Conservation (phyloP, 805 yeast genomes). For the Clavispora vitiphila region DNA sequence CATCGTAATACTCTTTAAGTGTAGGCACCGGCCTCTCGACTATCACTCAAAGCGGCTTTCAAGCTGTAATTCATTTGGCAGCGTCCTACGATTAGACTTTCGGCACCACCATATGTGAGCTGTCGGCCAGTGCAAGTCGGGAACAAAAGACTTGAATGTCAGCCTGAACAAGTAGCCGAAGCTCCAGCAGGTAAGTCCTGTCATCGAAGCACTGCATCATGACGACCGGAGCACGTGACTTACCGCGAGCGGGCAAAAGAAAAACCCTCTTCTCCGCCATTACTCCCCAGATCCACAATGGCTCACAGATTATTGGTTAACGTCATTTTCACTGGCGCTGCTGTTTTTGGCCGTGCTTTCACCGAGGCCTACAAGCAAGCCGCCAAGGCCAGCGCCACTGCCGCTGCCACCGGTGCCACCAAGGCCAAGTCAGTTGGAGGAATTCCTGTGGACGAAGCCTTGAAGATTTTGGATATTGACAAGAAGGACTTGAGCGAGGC, state of each 20-base stretch:
- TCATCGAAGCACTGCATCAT: neutral
- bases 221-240: neutral
- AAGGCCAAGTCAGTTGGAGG: constrained; percentile 64
- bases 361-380: constrained; percentile 97
- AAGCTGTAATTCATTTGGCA: too few relatives aligned
- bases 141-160: too few relatives aligned
- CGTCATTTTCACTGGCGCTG: constrained; percentile 90
- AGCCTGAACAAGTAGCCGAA: too few relatives aligned
- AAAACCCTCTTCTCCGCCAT: neutral
- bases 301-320: constrained; percentile 90
- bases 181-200: too few relatives aligned
- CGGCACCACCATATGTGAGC: too few relatives aligned
- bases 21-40: neutral
- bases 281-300: constrained; percentile 29
- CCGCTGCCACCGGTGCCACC: constrained; percentile 25
- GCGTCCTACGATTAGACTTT: too few relatives aligned
- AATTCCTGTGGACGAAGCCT: constrained; percentile 81
- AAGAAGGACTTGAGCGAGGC: constrained; percentile 48
- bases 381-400: constrained; percentile 84
- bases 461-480: constrained; percentile 83
- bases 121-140: too few relatives aligned
- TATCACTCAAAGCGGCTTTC: too few relatives aligned
- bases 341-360: constrained; percentile 93
- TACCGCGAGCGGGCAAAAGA: neutral
- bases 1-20: neutral